These are phyloP conservation scores for Cnidoscolus chayamansa DNA, from an alignment of 441 rosid genomes.

Conservation along the genomic window DNA sequence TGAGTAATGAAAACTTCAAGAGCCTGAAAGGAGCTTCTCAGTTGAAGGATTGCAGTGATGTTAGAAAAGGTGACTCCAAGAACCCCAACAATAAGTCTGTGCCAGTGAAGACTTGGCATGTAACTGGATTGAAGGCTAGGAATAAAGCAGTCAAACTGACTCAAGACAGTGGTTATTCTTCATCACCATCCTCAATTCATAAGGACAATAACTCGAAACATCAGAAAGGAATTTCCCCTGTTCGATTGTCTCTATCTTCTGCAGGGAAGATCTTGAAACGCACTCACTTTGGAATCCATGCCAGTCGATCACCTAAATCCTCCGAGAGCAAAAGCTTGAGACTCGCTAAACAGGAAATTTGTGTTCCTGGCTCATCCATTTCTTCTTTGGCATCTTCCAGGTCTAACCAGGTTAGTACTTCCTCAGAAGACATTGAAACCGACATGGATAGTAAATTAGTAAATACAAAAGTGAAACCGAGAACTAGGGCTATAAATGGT, in stretches of 20 bases:
- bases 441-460: conserved; percentile 23
- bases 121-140: conserved; percentile 37
- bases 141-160: neutral
- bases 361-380: conserved; percentile 21
- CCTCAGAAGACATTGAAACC: conserved; percentile 26
- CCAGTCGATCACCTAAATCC: conserved; percentile 15
- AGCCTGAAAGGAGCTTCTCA: conserved; percentile 13
- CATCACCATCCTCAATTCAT: conserved; percentile 22
- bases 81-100: conserved; percentile 22
- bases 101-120: conserved; percentile 48
- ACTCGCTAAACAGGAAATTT: conserved; percentile 8
- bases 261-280: conserved; percentile 23
- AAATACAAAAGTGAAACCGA: conserved; percentile 21
- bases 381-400: conserved; percentile 25
- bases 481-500: conserved; percentile 30
- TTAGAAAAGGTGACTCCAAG: conserved; percentile 1
- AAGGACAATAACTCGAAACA: conserved; percentile 29
- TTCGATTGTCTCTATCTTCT: conserved; percentile 23
- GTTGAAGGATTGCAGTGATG: conserved; percentile 20
- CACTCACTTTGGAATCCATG: conserved; percentile 17
- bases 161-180: neutral
- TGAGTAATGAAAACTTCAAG: conserved; percentile 6
- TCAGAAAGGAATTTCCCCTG: conserved; percentile 16
- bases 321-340: conserved; percentile 17
- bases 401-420: conserved; percentile 15